Percentiles rank a stretch among this genome's conserved stretches.
Conservation (phyloP, 176 grass and related monocot species). For the Olyra latifolia region DNA sequence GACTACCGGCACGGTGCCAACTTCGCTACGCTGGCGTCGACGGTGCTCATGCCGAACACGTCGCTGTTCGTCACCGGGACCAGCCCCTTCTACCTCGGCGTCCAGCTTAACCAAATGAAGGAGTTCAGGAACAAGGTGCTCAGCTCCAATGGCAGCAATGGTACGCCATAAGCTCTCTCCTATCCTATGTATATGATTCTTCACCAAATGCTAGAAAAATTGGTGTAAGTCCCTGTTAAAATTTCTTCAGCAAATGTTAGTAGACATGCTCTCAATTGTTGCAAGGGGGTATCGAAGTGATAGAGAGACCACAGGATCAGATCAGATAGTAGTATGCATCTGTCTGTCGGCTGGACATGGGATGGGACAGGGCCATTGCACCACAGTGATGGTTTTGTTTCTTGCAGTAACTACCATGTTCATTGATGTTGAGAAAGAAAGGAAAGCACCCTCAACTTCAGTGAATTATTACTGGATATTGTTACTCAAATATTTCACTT, state of each 20-base stretch:
- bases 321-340: background rate
- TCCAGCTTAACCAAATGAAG: slow-evolving; percentile 75
- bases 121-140: slow-evolving; percentile 40
- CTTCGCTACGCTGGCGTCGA: slow-evolving; percentile 84
- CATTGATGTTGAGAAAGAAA: background rate
- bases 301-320: background rate
- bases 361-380: background rate
- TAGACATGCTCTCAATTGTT: background rate
- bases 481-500: background rate
- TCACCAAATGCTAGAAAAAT: no score
- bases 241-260: background rate
- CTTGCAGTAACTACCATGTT: background rate
- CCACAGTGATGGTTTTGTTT: background rate
- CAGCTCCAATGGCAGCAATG: background rate
- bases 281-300: background rate
- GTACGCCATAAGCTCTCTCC: background rate
- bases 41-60: slow-evolving; percentile 59
- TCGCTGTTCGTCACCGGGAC: slow-evolving; percentile 71
- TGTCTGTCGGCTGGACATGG: background rate
- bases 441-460: background rate
- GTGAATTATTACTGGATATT: background rate
- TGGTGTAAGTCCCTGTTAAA: no score
- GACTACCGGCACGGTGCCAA: slow-evolving; percentile 71
- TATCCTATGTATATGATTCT: no score
- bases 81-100: slow-evolving; percentile 72